Evolutionary conservation across 139 green algal species (phyloP), one percentile per base, ranked within the genome.

Genomic region (Chlorella ohadii): DNA sequence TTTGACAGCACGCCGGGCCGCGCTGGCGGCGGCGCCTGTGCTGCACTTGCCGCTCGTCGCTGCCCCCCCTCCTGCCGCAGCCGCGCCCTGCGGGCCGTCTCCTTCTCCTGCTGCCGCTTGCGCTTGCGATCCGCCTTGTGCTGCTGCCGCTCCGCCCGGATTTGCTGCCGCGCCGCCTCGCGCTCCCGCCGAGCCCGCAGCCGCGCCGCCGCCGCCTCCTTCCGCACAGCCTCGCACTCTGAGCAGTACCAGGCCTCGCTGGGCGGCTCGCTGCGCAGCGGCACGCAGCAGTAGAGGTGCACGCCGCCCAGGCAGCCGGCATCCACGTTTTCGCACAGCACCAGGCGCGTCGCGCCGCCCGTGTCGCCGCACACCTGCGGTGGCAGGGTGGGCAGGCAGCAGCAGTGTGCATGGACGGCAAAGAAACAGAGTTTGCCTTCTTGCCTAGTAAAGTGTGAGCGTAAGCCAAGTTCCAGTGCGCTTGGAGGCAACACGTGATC

Each of bases 201-300:
- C 17, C 65, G 65, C 65, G 11, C 16, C 17, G 65, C 65, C 11
- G 65, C 31, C 65, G 22, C 33, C 74, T 17, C 41, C 27, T 78
- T 22, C 71, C 25, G 11, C 13, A 28, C 33, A 31, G 65, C 31
- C 31, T 34, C 6, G 76, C 76, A 82, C 36, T 82, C 36, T 6
- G 59, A 72, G 59, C 76, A 82, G 59, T 82, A 82, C 76, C 76
- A 82, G 7, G 57, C 76, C 13, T 82, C 76, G 38, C 59, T 71
- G 57, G 76, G 76, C 17, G 59, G 34, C 76, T 82, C 76, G 23
- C 34, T 82, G 36, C 51, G 51, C 51, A 59, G 51, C 12, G 51
- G 51, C 9, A 59, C 51, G 51, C 51, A 59, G 51, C 51, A 59
- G 51, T 59, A 78, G 36, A 82, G 57, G 76, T 82, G 76, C 27